Conservation (phyloP, 345 rosid genomes). For the Arabidopsis thaliana region TAIR10.1 NC_003071.7:15967501-15968000, state of each 20-base stretch:
- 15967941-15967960: too few relatives aligned
- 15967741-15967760: conserved; percentile 11
- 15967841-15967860: background rate
- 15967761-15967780: conserved; percentile 12
- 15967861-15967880: background rate
- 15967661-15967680: conserved; percentile 24
- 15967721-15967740: conserved; percentile 18
- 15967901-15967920: background rate
- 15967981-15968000: background rate
- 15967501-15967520: background rate
- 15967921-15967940: background rate
- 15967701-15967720: conserved; percentile 25
- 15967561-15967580: background rate
- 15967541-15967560: background rate
- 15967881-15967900: background rate
- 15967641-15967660: background rate
- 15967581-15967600: background rate
- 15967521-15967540: background rate
- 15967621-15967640: conserved; percentile 3
- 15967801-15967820: background rate
- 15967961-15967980: background rate
- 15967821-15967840: background rate
- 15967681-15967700: conserved; percentile 25
- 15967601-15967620: background rate
- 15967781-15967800: conserved; percentile 11